A percentile compares a stretch with the other conserved stretches of the same genome.
These are phyloP conservation scores for Phalaenopsis hybrid DNA, from an alignment of 116 monocot genomes.

Conservation along the genomic window DNA sequence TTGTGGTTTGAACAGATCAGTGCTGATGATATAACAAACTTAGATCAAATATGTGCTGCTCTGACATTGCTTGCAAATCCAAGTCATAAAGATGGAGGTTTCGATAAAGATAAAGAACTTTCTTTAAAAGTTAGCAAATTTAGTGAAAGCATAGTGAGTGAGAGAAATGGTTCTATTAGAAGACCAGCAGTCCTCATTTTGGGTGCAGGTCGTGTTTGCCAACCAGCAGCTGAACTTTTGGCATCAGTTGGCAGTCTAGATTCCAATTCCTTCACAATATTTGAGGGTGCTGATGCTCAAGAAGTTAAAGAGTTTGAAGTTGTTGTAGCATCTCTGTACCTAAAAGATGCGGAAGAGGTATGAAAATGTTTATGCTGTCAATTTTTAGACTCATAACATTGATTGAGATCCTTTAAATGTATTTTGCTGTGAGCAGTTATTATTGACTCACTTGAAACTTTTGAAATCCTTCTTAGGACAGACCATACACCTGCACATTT, in stretches of 20 bases:
- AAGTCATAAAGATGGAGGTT: constrained; percentile 17
- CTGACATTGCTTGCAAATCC: constrained; percentile 51
- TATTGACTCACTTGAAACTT: background rate
- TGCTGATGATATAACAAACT: constrained; percentile 49
- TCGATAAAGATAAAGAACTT: constrained; percentile 35
- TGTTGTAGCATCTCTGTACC: constrained; percentile 87
- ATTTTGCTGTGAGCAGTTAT: background rate
- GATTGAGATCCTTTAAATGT: background rate
- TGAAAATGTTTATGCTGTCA: background rate
- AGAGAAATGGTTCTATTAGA: constrained; percentile 11
- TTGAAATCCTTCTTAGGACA: background rate
- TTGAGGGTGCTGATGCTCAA: constrained; percentile 16
- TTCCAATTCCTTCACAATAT: constrained; percentile 19
- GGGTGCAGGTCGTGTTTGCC: constrained; percentile 90
- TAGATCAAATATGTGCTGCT: constrained; percentile 78
- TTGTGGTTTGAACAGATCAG: constrained; percentile 56
- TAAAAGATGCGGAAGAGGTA: constrained; percentile 94
- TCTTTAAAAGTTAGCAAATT: constrained; percentile 47
- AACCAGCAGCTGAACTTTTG: constrained; percentile 78
- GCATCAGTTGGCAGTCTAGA: constrained; percentile 36
- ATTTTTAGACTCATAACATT: background rate
- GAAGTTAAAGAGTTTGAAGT: constrained; percentile 46
- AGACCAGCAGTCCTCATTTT: constrained; percentile 62
- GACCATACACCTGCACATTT: background rate
- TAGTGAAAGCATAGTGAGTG: constrained; percentile 23